A percentile compares a stretch with the other conserved stretches of the same genome.
Evolutionary conservation across 148 eudicot species (phyloP).

Genomic region (Vaccinium vitisidaea): DNA sequence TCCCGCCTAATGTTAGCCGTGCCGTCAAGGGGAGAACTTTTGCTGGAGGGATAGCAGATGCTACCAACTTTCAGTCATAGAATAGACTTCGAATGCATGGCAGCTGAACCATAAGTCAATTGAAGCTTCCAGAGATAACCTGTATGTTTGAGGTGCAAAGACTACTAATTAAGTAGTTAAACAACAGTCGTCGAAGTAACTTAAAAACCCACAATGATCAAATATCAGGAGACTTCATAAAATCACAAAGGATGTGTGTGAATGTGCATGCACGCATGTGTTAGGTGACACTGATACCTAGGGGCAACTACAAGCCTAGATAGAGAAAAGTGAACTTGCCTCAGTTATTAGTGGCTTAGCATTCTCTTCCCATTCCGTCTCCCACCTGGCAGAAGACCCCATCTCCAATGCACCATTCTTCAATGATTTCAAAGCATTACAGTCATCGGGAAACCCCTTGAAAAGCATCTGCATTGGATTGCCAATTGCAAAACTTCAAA

Average conservation of each 20-base stretch:
- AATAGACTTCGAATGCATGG: not conserved
- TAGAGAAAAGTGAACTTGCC: slow-evolving; percentile 33
- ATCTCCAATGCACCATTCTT: slow-evolving; percentile 64
- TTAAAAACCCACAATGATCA: not conserved
- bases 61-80: not conserved
- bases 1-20: not conserved
- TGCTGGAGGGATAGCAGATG: not conserved
- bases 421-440: slow-evolving; percentile 52
- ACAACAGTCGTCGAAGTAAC: not conserved
- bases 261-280: not conserved
- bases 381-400: slow-evolving; percentile 73
- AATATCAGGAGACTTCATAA: not conserved
- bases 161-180: not conserved
- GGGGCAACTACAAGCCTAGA: not conserved
- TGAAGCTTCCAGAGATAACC: slow-evolving; percentile 27
- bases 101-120: slow-evolving; percentile 13
- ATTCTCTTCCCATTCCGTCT: slow-evolving; percentile 79
- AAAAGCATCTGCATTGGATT: slow-evolving; percentile 67
- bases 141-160: slow-evolving; percentile 22
- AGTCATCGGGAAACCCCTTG: slow-evolving; percentile 71
- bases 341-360: slow-evolving; percentile 71
- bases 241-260: not conserved
- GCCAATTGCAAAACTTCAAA: not conserved
- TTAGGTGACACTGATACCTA: not conserved
- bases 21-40: not conserved